Evolutionary conservation across 2,329 filamentous ascomycete genomes (phyloP).

Genomic region (Colletotrichum tropicicola): DNA sequence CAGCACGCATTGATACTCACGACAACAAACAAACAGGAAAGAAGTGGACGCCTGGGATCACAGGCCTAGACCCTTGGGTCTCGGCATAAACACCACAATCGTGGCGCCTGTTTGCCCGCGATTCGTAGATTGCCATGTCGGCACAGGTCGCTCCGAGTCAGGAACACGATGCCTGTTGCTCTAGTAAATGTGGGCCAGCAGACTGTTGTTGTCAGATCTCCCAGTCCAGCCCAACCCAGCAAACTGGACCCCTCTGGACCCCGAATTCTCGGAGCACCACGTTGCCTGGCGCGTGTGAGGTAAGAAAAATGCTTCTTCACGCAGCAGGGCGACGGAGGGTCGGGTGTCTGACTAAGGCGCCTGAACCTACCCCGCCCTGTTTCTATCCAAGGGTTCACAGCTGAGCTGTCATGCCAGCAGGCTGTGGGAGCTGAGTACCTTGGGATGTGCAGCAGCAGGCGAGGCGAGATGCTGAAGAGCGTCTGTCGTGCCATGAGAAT

Average conservation of each 20-base stretch:
- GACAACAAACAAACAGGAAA: neutral
- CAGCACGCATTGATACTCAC: neutral
- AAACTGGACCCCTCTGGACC: conserved; percentile 6
- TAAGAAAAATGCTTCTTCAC: neutral
- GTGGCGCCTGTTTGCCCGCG: neutral
- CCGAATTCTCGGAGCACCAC: neutral
- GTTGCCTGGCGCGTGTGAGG: neutral
- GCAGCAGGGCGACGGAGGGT: neutral
- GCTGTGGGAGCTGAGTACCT: no score
- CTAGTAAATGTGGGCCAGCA: conserved; percentile 9
- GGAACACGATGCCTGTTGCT: conserved; percentile 4
- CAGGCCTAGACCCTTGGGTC: neutral
- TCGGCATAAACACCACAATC: no score
- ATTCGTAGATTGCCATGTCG: conserved; percentile 6
- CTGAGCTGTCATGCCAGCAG: neutral
- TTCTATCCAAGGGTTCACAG: neutral
- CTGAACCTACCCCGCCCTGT: neutral
- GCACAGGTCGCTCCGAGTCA: conserved; percentile 10
- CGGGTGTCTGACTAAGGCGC: neutral
- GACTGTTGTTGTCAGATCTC: neutral
- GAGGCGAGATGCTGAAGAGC: neutral
- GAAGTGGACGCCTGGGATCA: neutral
- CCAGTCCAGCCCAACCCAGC: conserved; percentile 5
- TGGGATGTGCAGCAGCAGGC: neutral
- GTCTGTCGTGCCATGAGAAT: neutral